A percentile compares a stretch with the other conserved stretches of the same genome.
Conservation (phyloP, 257 asterid genomes). For the Solanum bulbocastanum region DNA sequence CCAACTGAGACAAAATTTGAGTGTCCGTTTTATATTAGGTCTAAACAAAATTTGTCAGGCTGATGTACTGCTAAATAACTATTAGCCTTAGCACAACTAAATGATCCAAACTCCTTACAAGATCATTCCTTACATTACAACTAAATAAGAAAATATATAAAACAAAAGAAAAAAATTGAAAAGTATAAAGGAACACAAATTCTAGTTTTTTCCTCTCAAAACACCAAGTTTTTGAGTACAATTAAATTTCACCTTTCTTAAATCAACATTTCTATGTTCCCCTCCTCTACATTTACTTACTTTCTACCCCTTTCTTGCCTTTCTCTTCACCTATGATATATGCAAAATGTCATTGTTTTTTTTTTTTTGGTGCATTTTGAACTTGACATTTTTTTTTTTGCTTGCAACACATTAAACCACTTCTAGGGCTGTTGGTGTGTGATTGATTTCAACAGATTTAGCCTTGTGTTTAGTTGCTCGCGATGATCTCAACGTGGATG, state of each 20-base stretch:
- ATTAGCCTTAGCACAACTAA: neutral
- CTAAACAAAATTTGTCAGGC: neutral
- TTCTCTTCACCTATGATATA: neutral
- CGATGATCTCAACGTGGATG: neutral
- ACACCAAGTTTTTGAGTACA: neutral
- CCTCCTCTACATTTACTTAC: neutral
- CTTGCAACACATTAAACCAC: neutral
- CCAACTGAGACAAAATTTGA: neutral
- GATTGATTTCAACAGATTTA: neutral
- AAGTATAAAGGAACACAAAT: neutral
- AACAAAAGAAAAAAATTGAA: neutral
- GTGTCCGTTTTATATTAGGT: neutral
- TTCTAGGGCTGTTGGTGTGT: neutral
- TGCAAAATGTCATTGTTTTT: neutral
- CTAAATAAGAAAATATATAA: neutral
- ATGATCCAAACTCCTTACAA: neutral
- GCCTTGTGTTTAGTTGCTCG: neutral
- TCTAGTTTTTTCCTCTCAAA: neutral
- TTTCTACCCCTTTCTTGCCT: neutral
- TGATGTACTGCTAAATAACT: no score
- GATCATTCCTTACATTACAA: neutral
- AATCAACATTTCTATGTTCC: neutral
- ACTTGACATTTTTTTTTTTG: neutral
- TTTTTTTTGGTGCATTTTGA: neutral
- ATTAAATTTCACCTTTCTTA: neutral